Conservation (phyloP, 2,329 filamentous ascomycete genomes). For the Fusarium acutatum region DNA sequence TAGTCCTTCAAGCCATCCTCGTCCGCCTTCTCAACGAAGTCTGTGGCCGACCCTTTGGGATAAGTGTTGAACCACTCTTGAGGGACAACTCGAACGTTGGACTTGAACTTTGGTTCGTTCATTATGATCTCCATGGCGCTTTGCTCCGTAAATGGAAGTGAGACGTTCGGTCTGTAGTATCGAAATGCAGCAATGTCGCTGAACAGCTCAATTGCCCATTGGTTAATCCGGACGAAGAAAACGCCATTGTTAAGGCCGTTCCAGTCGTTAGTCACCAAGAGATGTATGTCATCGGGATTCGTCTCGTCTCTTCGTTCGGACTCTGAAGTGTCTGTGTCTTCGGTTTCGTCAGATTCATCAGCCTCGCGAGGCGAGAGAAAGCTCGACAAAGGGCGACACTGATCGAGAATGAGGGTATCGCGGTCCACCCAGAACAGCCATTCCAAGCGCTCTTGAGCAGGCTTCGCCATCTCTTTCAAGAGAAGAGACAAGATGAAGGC, state of each 20-base stretch:
- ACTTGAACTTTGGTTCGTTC: neutral
- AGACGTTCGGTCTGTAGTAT: neutral
- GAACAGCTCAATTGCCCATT: neutral
- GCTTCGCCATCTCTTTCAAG: neutral
- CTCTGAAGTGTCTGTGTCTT: neutral
- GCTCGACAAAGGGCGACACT: neutral
- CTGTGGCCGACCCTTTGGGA: neutral
- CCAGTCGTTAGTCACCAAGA: neutral
- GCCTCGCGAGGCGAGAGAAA: neutral
- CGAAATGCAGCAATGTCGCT: neutral
- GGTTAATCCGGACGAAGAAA: neutral
- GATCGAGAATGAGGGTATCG: neutral
- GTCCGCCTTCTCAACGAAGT: neutral
- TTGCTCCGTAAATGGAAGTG: neutral
- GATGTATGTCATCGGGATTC: neutral
- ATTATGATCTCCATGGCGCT: neutral
- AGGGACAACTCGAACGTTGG: neutral
- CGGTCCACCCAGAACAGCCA: neutral
- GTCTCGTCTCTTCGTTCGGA: neutral
- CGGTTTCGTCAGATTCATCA: neutral
- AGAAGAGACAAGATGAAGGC: neutral
- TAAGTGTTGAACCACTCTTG: constrained; percentile 1
- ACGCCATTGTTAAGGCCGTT: neutral
- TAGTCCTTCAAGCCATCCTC: neutral
- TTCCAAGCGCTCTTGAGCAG: neutral